These are phyloP conservation scores for Murraya koenigii DNA, from an alignment of 345 rosid species.

Conservation along the genomic window DNA sequence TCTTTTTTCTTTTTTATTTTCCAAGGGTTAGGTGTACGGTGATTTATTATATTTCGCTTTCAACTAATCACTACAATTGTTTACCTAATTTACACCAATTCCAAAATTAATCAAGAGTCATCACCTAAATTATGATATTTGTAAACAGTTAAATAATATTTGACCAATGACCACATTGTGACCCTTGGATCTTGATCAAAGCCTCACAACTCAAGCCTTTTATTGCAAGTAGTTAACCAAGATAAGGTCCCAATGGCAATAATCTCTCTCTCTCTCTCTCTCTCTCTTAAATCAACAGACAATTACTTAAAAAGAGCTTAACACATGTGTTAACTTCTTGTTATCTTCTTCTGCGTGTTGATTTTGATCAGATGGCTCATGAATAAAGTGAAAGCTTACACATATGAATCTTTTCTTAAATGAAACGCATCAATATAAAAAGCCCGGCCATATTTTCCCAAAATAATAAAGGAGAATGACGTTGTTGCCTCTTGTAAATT, in stretches of 20 bases:
- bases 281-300: neutral
- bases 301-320: neutral
- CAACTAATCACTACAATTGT: neutral
- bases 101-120: neutral
- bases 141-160: neutral
- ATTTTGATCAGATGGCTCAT: neutral
- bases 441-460: neutral
- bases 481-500: too few species aligned
- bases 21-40: neutral
- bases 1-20: too few species aligned
- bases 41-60: neutral
- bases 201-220: neutral
- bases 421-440: neutral
- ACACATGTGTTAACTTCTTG: neutral
- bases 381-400: neutral
- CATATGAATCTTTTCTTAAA: neutral
- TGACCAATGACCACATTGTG: neutral
- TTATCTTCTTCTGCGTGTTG: too few species aligned
- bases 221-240: neutral
- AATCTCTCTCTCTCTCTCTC: too few species aligned
- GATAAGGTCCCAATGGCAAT: neutral
- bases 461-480: too few species aligned
- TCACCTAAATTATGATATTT: neutral
- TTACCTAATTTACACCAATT: neutral
- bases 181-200: neutral